phyloP scores from a whole-genome alignment of 2,329 filamentous ascomycete species.

The Balansia obtecta region DNA sequence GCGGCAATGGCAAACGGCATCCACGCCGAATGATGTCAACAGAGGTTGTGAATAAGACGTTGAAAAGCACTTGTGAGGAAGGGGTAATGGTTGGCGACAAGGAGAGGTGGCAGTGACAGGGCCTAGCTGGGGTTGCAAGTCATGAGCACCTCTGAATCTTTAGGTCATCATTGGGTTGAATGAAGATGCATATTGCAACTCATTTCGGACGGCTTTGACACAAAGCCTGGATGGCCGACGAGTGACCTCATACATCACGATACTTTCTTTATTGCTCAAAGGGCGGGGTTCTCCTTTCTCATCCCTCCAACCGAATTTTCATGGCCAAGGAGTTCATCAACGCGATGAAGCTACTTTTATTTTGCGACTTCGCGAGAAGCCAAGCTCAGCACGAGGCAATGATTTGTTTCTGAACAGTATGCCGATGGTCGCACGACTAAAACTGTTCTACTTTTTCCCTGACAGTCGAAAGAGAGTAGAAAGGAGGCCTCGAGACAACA shows the following conservation, averaged over 20 bases:
- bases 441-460: not conserved
- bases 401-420: not conserved
- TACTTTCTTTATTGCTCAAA: not conserved
- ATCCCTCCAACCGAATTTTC: not conserved
- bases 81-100: not conserved
- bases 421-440: not conserved
- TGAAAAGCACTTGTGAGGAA: not conserved
- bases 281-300: not conserved
- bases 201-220: not conserved
- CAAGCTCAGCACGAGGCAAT: not conserved
- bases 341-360: not conserved
- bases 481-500: not conserved
- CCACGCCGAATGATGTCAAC: constrained; percentile 4
- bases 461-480: not conserved
- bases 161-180: not conserved
- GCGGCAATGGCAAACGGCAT: constrained; percentile 3
- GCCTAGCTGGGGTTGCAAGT: not conserved
- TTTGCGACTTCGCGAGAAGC: not conserved
- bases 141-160: not conserved
- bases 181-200: not conserved
- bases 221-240: not conserved
- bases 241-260: not conserved
- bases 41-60: not conserved
- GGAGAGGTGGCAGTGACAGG: not conserved
- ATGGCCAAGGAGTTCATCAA: not conserved